Evolutionary conservation across 1,284 basidiomycete genomes (phyloP).

Genomic region (Puccinia triticina): DNA sequence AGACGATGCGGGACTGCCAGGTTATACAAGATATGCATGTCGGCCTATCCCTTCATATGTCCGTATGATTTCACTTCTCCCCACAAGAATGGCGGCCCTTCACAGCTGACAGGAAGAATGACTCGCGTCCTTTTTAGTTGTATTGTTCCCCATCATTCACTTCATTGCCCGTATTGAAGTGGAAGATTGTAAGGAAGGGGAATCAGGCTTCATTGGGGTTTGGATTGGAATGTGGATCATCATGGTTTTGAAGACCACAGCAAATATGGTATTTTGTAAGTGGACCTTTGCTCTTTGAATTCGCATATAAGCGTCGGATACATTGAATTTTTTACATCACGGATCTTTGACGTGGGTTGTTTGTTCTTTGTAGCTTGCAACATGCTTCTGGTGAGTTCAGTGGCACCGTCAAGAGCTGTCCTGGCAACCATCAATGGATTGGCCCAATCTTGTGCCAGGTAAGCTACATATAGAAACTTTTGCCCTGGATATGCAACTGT

Average conservation of each 20-base stretch:
- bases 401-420: slow-evolving; percentile 55
- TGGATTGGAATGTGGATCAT: slow-evolving; percentile 54
- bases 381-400: slow-evolving; percentile 59
- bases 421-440: slow-evolving; percentile 59
- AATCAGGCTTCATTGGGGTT: background rate
- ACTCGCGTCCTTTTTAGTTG: background rate
- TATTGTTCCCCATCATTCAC: slow-evolving; percentile 7
- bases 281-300: slow-evolving; percentile 3
- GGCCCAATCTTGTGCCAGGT: slow-evolving; percentile 54
- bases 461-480: background rate
- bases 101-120: slow-evolving; percentile 30
- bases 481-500: background rate
- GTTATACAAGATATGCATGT: slow-evolving; percentile 58
- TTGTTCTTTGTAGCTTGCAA: slow-evolving; percentile 54
- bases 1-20: slow-evolving; percentile 58
- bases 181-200: background rate
- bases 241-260: slow-evolving; percentile 55
- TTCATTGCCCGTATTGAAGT: slow-evolving; percentile 14
- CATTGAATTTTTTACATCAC: background rate
- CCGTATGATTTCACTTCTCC: slow-evolving; percentile 57
- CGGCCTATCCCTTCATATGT: slow-evolving; percentile 58
- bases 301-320: background rate
- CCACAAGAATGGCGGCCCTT: slow-evolving; percentile 53
- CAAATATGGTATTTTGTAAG: slow-evolving; percentile 52
- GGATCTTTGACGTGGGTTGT: background rate